phyloP scores from a whole-genome alignment of 192 early-diverging fungal species.

The Backusella tarrabulga region DNA sequence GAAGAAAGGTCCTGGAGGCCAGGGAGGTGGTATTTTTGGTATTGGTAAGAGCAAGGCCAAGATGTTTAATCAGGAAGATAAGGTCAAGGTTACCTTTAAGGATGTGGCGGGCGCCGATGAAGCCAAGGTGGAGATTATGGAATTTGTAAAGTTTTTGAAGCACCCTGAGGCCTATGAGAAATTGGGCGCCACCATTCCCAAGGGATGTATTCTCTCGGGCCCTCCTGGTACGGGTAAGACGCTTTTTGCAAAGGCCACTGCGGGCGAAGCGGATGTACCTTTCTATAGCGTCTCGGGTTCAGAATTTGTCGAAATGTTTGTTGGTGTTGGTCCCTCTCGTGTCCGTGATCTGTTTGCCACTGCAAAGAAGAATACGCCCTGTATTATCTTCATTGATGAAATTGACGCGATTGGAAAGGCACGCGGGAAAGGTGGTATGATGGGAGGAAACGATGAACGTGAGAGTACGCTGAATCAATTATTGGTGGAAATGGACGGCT shows the following conservation, averaged over 20 bases:
- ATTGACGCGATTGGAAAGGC: constrained; percentile 99
- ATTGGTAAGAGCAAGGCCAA: constrained; percentile 95
- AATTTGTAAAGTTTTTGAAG: constrained; percentile 99
- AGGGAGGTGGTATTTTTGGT: constrained; percentile 78
- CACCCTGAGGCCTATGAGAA: constrained; percentile 87
- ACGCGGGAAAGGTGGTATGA: constrained; percentile 79
- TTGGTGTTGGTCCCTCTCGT: constrained; percentile 92
- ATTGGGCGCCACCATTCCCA: constrained; percentile 98
- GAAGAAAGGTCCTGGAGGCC: constrained; percentile 60
- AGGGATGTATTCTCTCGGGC: constrained; percentile 92
- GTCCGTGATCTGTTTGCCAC: constrained; percentile 96
- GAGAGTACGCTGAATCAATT: constrained; percentile 97
- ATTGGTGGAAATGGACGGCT: constrained; percentile 99
- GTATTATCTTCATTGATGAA: constrained; percentile 99
- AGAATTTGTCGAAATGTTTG: constrained; percentile 99
- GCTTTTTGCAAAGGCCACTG: constrained; percentile 96
- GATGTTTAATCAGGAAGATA: constrained; percentile 95
- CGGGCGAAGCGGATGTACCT: constrained; percentile 97
- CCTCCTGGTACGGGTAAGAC: constrained; percentile 98
- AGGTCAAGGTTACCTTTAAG: constrained; percentile 96
- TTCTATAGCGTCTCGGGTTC: constrained; percentile 98
- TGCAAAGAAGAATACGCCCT: constrained; percentile 96
- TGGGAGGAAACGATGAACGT: constrained; percentile 97
- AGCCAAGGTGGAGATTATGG: constrained; percentile 99
- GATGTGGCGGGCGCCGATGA: constrained; percentile 99